Percentiles rank a stretch among this genome's conserved stretches.
These are phyloP conservation scores for Lagenidium giganteum DNA, from an alignment of 352 stramenopile genomes.

Conservation along the genomic window DNA sequence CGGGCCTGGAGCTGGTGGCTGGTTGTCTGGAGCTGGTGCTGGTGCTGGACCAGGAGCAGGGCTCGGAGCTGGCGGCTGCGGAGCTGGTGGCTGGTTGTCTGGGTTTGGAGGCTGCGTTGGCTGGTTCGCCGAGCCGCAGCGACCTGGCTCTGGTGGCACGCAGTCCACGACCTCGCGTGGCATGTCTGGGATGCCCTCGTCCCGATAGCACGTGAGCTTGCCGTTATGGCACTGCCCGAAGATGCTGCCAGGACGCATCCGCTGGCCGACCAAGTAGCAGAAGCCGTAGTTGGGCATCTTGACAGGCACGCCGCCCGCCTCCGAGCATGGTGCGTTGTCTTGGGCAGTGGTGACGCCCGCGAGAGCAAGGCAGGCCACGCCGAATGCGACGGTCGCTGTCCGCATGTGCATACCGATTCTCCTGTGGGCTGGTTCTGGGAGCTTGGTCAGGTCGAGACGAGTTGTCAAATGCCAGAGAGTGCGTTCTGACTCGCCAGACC, in stretches of 20 bases:
- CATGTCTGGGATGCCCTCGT: constrained; percentile 42
- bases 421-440: too few species aligned
- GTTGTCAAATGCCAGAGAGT: too few species aligned
- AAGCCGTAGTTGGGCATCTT: constrained; percentile 30
- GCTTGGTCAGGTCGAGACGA: too few species aligned
- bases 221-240: constrained; percentile 34
- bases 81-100: not conserved
- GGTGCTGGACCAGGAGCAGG: too few species aligned
- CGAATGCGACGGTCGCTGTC: too few species aligned
- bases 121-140: constrained; percentile 20
- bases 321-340: constrained; percentile 14
- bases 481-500: too few species aligned
- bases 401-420: too few species aligned
- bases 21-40: too few species aligned
- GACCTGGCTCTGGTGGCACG: constrained; percentile 25
- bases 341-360: not conserved
- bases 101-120: constrained; percentile 12
- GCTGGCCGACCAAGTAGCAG: constrained; percentile 40
- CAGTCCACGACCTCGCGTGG: constrained; percentile 18
- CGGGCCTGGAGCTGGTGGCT: constrained; percentile 1
- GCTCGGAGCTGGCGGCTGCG: constrained; percentile 1
- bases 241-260: constrained; percentile 31
- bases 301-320: constrained; percentile 25
- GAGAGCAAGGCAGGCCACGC: not conserved
- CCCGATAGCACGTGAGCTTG: constrained; percentile 25